Percentiles rank a stretch among this genome's conserved stretches.
These are phyloP conservation scores for Penicillium sp. DNA, from an alignment of 2,329 filamentous ascomycete species.

Conservation along the genomic window DNA sequence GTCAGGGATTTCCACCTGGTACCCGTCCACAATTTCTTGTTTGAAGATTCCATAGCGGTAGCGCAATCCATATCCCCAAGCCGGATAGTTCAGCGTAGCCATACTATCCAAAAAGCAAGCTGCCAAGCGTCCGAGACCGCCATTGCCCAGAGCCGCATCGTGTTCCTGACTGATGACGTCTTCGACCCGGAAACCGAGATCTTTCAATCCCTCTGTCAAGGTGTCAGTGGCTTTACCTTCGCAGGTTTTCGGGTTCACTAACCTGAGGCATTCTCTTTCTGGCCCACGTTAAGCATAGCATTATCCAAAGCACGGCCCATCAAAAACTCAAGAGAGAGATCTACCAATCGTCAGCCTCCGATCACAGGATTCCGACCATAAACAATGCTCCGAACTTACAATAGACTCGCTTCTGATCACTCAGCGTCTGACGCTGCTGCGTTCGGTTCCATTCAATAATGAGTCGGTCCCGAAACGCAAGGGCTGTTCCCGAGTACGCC, in stretches of 20 bases:
- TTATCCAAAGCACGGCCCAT: constrained; percentile 98
- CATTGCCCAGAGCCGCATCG: constrained; percentile 93
- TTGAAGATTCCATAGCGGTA: constrained; percentile 99
- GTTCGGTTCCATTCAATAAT: constrained; percentile 98
- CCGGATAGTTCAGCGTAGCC: constrained; percentile 90
- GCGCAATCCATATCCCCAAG: constrained; percentile 94
- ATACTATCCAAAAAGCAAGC: constrained; percentile 97
- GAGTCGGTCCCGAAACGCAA: constrained; percentile 90
- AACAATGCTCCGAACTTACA: constrained; percentile 50
- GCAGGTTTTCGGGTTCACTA: constrained; percentile 27
- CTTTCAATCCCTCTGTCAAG: constrained; percentile 70
- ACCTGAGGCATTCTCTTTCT: constrained; percentile 84
- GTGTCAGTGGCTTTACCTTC: constrained; percentile 22
- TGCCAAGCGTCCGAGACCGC: constrained; percentile 88
- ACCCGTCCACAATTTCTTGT: constrained; percentile 97
- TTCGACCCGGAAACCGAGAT: constrained; percentile 95
- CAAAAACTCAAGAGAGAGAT: constrained; percentile 93
- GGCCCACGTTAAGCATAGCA: constrained; percentile 92
- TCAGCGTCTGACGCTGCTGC: constrained; percentile 90
- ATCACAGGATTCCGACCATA: neutral
- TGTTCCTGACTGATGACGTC: constrained; percentile 94
- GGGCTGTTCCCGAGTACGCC: constrained; percentile 84
- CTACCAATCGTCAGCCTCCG: constrained; percentile 35
- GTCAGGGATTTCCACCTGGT: constrained; percentile 96
- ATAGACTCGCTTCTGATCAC: constrained; percentile 91